Percentiles rank a stretch among this genome's conserved stretches.
These are phyloP conservation scores for Ceratobasidium papillatum DNA, from an alignment of 1,284 basidiomycete genomes.

Conservation along the genomic window DNA sequence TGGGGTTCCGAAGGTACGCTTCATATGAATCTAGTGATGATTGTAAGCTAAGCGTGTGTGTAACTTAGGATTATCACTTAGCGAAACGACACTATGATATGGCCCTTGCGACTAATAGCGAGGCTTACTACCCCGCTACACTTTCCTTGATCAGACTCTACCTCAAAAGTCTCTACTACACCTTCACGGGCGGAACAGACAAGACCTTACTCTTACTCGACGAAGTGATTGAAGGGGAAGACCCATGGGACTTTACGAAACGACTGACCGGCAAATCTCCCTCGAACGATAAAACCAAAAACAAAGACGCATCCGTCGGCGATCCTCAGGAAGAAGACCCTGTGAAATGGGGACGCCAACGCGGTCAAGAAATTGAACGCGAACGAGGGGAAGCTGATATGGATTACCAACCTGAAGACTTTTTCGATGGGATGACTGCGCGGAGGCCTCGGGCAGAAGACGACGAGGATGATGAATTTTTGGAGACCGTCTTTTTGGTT, in stretches of 20 bases:
- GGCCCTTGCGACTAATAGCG: slow-evolving; percentile 84
- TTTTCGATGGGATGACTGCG: slow-evolving; percentile 70
- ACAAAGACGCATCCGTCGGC: slow-evolving; percentile 19
- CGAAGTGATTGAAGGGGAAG: slow-evolving; percentile 62
- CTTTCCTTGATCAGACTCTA: slow-evolving; percentile 87
- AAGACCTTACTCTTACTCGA: slow-evolving; percentile 72
- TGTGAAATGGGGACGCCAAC: slow-evolving; percentile 74
- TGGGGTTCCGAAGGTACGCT: slow-evolving; percentile 81
- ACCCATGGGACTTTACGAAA: slow-evolving; percentile 80
- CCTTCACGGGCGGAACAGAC: slow-evolving; percentile 69
- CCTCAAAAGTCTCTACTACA: slow-evolving; percentile 83
- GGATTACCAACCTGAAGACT: slow-evolving; percentile 60
- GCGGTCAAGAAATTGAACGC: slow-evolving; percentile 72
- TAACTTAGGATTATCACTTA: slow-evolving; percentile 87
- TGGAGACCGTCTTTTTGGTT: slow-evolving; percentile 75
- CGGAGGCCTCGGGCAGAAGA: slow-evolving; percentile 54
- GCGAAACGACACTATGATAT: slow-evolving; percentile 97
- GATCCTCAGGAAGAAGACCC: slow-evolving; percentile 45
- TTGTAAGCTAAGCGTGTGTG: not conserved
- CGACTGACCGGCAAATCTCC: slow-evolving; percentile 58
- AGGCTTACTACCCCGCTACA: slow-evolving; percentile 88
- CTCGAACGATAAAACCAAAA: slow-evolving; percentile 56
- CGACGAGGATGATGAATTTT: slow-evolving; percentile 68
- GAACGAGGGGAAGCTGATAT: slow-evolving; percentile 61
- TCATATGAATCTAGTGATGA: not conserved